These are phyloP conservation scores for Acanthamoeba royreba DNA, from an alignment of 208 protist species.

Conservation along the genomic window DNA sequence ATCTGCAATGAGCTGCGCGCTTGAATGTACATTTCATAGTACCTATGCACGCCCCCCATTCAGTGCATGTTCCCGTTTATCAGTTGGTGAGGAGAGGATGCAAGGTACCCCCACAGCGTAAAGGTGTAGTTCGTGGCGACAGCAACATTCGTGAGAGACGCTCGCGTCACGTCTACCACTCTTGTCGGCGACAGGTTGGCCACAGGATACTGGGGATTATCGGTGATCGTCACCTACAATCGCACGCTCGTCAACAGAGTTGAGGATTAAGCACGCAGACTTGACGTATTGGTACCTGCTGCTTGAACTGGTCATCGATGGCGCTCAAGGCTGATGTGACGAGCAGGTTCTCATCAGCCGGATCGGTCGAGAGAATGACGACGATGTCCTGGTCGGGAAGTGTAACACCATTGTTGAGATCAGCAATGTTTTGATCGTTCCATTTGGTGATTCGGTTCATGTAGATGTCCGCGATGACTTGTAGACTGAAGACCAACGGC, in stretches of 20 bases:
- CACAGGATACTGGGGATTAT: too few species aligned
- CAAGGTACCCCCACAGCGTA: background rate
- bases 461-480: background rate
- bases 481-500: background rate
- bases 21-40: background rate
- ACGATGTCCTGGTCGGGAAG: background rate
- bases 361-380: background rate
- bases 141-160: background rate
- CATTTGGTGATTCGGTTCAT: background rate
- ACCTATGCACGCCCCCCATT: background rate
- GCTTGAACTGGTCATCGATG: too few species aligned
- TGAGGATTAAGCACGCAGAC: too few species aligned
- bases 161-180: background rate
- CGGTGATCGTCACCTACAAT: too few species aligned
- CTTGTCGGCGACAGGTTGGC: background rate
- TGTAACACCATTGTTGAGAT: background rate
- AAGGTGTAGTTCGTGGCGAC: background rate
- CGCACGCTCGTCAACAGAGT: too few species aligned
- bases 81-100: background rate
- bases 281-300: too few species aligned
- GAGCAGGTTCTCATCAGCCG: background rate
- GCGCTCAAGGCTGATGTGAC: background rate
- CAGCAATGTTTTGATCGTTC: background rate
- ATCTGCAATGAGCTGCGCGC: background rate
- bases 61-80: background rate